Base-by-base conservation (phyloP, 1,284 basidiomycete species). In the Anthracocystis panici-leucophaei region DNA sequence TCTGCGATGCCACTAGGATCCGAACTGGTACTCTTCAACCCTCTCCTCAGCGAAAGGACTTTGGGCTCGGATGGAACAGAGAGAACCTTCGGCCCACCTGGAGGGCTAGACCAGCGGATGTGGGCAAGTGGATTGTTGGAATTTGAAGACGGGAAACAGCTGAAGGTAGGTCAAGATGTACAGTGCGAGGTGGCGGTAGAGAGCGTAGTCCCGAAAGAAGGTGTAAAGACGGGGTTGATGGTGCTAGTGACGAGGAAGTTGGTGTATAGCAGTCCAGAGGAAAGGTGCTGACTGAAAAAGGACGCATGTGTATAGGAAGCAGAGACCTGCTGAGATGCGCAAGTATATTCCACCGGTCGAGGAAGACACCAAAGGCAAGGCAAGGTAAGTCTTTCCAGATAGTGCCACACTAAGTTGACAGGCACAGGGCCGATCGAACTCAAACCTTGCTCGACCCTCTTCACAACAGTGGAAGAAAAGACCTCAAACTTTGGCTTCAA, bases 121-220 rank as follows among this genome's bases (percentile, higher is more conserved):
- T 76, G 74, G 74, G 69, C 74, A 4, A 65, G 68, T 31, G 74
- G 74, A 2, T 76, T 69, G 7, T 76, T 76, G 35, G 51, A 72
- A 16, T 69, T 76, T 31, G 58, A 76, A 27, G 35, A 38, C 3
- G 58, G 52, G 0, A 56, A 54, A 45, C 33, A 45, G 20, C 61
- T 76, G 41, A 62, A 46, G 9, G 53, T 76, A 1, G 69, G 68
- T 0, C 45, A 76, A 5, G 54, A 65, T 3, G 58, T 76, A 3
- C 9, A 49, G 23, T 76, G 65, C 44, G 42, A 65, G 12, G 65
- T 68, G 8, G 27, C 6, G 5, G 57, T 76, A 7, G 74, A 76
- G 31, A 68, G 56, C 18, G 69, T 69, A 0, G 27, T 56, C 21
- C 52, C 62, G n/a, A 76, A 76, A 33, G 33, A 68, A 27, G 69